Evolutionary conservation across 345 rosid species (phyloP), one percentile per base, ranked within the genome.

Genomic region (Toxicodendron radicans): DNA sequence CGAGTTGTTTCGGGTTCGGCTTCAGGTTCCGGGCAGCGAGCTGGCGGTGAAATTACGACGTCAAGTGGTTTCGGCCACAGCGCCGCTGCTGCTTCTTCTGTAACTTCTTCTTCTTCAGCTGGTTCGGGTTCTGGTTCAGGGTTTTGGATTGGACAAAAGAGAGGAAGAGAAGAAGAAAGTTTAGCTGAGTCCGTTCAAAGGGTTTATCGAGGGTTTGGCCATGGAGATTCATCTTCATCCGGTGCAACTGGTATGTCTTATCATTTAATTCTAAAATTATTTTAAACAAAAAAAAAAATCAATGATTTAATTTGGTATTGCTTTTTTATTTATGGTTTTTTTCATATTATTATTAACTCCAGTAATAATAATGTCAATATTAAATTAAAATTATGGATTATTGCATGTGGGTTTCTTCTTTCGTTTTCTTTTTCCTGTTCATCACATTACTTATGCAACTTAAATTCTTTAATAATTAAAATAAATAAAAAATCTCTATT

Each of bases 1-100:
- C 87, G 85, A 13, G 95, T 89, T 41, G 88, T 87, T 23, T 87
- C 92, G 0, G 87, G 91, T 38, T 38, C 43, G 9, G 43, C 9
- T 38, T 38, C 43, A 1, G 43, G 43, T 38, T 38, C 43, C 8
- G 43, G 43, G 9, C 43, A 5, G 43, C 1, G 10, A 38, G 43
- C 6, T 35, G 38, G 43, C 43, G 43, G 43, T 38, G 9, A 38
- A 38, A 8, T 38, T 38, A 5, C 43, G 8, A 38, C 43, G 8
- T 38, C 43, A n/a, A 10, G 41, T 46, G 76, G 64, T 57, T 20
- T 60, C 45, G 66, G 68, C 16, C 48, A n/a, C 5, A 76, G 54
- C 16, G 54, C 0, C 12, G n/a, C 52, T 0, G 54, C 17, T 48
- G 52, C 52, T 48, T 11, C 52, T 48, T 4, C 18, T 51, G 16